These are phyloP conservation scores for Acidiella bohemica DNA, from an alignment of 495 filamentous ascomycete species.

Conservation along the genomic window DNA sequence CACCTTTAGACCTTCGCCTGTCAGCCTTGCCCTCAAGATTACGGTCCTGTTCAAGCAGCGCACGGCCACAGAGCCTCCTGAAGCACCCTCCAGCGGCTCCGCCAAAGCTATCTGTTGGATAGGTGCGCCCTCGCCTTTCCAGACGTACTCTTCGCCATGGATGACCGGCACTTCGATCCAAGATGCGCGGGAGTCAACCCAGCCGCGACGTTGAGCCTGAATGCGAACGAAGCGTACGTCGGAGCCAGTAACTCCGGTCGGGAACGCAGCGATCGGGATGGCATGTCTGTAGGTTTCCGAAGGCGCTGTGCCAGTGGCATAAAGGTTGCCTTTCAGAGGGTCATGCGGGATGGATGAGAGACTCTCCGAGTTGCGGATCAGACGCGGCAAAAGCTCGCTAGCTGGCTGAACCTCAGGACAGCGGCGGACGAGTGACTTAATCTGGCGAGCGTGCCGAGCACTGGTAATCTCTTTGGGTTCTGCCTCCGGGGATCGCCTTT, in stretches of 20 bases:
- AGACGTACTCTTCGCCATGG: conserved; percentile 31
- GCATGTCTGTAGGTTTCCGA: conserved; percentile 11
- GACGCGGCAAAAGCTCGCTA: conserved; percentile 12
- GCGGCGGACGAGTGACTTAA: conserved; percentile 1
- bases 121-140: conserved; percentile 43
- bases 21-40: conserved; percentile 27
- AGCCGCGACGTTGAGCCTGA: conserved; percentile 32
- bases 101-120: conserved; percentile 58
- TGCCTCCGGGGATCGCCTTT: too few species aligned
- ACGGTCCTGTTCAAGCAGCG: conserved; percentile 18
- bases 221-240: conserved; percentile 38
- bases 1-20: too few species aligned
- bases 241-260: conserved; percentile 38
- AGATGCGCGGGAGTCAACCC: conserved; percentile 30
- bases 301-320: conserved; percentile 23
- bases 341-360: conserved; percentile 21
- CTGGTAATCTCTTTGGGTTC: too few species aligned
- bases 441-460: conserved; percentile 4
- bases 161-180: conserved; percentile 27
- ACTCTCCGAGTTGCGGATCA: conserved; percentile 22
- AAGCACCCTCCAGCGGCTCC: conserved; percentile 28
- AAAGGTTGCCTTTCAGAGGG: conserved; percentile 21
- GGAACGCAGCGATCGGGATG: conserved; percentile 33
- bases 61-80: conserved; percentile 23
- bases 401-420: conserved; percentile 23